These are phyloP conservation scores for Fusarium azukiicola DNA, from an alignment of 2,329 filamentous ascomycete species.

Conservation along the genomic window DNA sequence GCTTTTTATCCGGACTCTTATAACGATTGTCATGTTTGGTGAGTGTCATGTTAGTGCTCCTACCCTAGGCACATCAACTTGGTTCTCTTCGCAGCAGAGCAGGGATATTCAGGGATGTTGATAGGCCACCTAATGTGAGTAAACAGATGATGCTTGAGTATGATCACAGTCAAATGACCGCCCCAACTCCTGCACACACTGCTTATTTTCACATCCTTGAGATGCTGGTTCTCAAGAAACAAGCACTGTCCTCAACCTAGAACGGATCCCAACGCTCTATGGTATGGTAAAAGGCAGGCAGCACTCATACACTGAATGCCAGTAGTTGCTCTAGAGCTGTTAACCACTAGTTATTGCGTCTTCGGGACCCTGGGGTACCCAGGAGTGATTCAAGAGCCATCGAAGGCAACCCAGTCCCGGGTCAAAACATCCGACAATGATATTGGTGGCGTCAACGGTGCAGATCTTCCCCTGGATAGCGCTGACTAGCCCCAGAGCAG, in stretches of 20 bases:
- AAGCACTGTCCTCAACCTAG: too few species aligned
- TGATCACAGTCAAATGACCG: too few species aligned
- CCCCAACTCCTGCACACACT: too few species aligned
- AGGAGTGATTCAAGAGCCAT: not conserved
- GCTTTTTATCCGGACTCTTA: not conserved
- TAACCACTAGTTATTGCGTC: too few species aligned
- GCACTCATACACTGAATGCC: too few species aligned
- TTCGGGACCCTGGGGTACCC: not conserved
- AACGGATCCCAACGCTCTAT: too few species aligned
- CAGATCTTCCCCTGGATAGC: not conserved
- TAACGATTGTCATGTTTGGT: not conserved
- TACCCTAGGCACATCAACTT: not conserved
- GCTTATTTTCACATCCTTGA: too few species aligned
- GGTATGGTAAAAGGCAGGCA: too few species aligned
- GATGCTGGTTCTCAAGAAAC: too few species aligned
- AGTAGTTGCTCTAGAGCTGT: too few species aligned
- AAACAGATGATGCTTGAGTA: too few species aligned
- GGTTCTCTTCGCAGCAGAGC: not conserved
- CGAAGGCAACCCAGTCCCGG: not conserved
- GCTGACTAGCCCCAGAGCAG: not conserved
- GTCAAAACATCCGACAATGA: slow-evolving; percentile 12
- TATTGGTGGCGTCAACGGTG: slow-evolving; percentile 7
- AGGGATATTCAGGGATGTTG: not conserved
- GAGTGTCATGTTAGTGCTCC: slow-evolving; percentile 3
- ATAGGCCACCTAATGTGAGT: not conserved